A percentile compares a stretch with the other conserved stretches of the same genome.
These are phyloP conservation scores for Blastobotrys apis DNA, from an alignment of 1,139 yeast species.

Conservation along the genomic window DNA sequence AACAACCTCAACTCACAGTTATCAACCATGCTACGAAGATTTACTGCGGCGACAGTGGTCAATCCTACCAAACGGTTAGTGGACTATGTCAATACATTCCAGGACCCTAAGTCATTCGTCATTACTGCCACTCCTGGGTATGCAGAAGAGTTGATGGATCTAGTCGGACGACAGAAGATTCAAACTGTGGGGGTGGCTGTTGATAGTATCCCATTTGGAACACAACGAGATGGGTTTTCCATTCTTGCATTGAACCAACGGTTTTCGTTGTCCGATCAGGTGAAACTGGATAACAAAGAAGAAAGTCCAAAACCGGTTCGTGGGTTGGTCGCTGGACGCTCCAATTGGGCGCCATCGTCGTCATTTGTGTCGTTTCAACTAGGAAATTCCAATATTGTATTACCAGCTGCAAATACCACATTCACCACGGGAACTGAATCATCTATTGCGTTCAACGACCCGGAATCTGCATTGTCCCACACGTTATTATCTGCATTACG, in stretches of 20 bases:
- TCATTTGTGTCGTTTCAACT: conserved; percentile 24
- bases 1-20: no score
- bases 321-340: conserved; percentile 23
- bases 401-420: conserved; percentile 36
- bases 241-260: conserved; percentile 23
- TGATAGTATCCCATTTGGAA: conserved; percentile 34
- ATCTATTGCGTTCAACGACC: conserved; percentile 24
- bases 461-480: conserved; percentile 16
- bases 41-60: conserved; percentile 15
- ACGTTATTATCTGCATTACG: conserved; percentile 19
- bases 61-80: conserved; percentile 23
- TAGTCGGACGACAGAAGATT: conserved; percentile 8
- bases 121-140: conserved; percentile 31
- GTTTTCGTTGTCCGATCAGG: conserved; percentile 23
- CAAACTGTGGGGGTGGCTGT: conserved; percentile 30
- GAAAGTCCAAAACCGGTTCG: conserved; percentile 9
- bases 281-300: conserved; percentile 14
- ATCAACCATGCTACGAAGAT: no score
- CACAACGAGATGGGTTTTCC: conserved; percentile 33
- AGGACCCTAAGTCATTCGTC: conserved; percentile 16
- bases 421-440: conserved; percentile 31
- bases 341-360: conserved; percentile 29
- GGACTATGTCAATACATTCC: conserved; percentile 17
- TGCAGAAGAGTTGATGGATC: conserved; percentile 16
- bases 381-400: conserved; percentile 11